Evolutionary conservation across 2,329 filamentous ascomycete genomes (phyloP), one percentile per base, ranked within the genome.

Genomic region (Zopfia rhizophila): DNA sequence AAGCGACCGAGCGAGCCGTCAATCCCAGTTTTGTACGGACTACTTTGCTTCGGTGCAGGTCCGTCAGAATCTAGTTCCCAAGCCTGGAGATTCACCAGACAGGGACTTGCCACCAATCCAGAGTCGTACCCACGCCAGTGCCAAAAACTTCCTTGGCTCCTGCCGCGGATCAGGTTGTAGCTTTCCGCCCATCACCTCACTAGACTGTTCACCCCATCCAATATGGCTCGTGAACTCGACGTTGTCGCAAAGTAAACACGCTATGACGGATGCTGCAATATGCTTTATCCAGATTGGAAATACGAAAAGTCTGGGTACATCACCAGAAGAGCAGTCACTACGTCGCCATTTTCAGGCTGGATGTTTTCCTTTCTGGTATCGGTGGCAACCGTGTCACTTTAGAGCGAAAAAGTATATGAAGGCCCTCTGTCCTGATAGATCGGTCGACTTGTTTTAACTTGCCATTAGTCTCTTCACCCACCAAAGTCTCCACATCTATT

Each of bases 231-330:
- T 23, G 41, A 33, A 44, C 24, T 19, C 39, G 36, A 28, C 44
- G 32, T n/a, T 57, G 48, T 45, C 43, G 53, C 50, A 53, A 55
- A 44, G 31, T 24, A 17, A 21, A 21, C 39, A 49, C 38, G 51
- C 39, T 51, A 57, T 59, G 53, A 52, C 55, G 53, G 53, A 48
- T 30, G 42, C 42, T 57, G 51, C 51, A 51, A 13, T 29, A 49
- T 57, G 48, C 36, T 61, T 61, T 61, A 61, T 54, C 58, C 58
- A 61, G 43, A 61, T 61, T 61, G 46, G 48, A 35, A 48, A 59
- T 61, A 61, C 58, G 58, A 40, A 11, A 30, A 21, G 29, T 45
- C 45, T 54, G 45, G 48, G 11, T 51, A 39, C 45, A 28, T 33
- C 30, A 32, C 18, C 38, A 17, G 43, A 32, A 23, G 42, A 37